Base-by-base conservation (phyloP, 805 yeast species). In the Candida glaebosa region DNA sequence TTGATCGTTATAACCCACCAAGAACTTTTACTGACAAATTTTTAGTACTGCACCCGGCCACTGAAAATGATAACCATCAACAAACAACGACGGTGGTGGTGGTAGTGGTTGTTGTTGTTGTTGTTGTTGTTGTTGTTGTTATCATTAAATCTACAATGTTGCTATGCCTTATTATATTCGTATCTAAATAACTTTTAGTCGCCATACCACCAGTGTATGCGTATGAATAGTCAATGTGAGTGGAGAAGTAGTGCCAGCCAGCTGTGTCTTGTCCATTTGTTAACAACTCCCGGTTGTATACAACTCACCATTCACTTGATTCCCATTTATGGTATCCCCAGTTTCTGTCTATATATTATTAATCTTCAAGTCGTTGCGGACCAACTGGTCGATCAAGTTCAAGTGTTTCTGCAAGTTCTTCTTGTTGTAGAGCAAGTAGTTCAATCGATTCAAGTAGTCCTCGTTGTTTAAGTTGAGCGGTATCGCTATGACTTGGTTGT, bases 371-470 rank as follows among this genome's bases (percentile, higher is more conserved):
- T 24, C 38, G 16, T 35, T 22, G 8, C 38, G 12, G 15, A 35
- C 16, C n/a, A 35, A 10, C n/a, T 22, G 24, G 24, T 35, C 38
- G 8, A 35, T 35, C n/a, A 35, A 24, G n/a, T 35, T 35, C 20
- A 35, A 35, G 17, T 35, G 38, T n/a, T 12, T 22, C 19, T 35
- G 38, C 8, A 35, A 16, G 16, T 35, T 35, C 15, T 24, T 35
- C 38, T 35, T 35, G 24, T 35, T 35, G 31, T 20, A 35, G 6
- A 20, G 22, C 16, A 35, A 35, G 17, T 35, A 35, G 17, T 16
- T 35, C 17, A 35, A 35, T 16, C 38, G n/a, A 5, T 24, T 24
- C 7, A 20, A n/a, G 18, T 24, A 24, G n/a, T 35, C 38, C 7
- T 35, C 19, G 17, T 35, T n/a, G 17, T 35, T 25, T n/a, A 35